Evolutionary conservation across 1,139 yeast species (phyloP).

Genomic region (Entelexis sorbosivorans): DNA sequence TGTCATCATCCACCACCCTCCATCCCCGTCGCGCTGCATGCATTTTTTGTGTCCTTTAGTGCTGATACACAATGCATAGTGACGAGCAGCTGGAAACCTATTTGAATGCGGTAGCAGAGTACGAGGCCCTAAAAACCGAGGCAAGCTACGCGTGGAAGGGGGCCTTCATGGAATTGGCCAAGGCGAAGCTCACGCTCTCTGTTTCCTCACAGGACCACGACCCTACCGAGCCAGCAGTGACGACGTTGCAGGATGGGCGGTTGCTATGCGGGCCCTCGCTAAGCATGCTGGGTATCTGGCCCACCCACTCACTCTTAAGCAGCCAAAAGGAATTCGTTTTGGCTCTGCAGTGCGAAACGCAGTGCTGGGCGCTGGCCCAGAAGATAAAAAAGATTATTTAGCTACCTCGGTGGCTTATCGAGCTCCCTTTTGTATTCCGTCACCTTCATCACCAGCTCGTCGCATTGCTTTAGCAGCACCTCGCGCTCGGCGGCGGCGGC

Average conservation of each 20-base stretch:
- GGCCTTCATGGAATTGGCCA: conserved; percentile 18
- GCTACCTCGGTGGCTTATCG: conserved; percentile 19
- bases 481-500: conserved; percentile 57
- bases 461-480: conserved; percentile 51
- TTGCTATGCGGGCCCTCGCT: not conserved
- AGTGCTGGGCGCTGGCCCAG: not conserved
- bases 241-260: not conserved
- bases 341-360: conserved; percentile 16
- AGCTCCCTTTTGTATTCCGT: conserved; percentile 41
- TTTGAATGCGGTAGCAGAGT: conserved; percentile 14
- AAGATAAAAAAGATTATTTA: conserved; percentile 30
- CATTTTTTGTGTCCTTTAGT: conserved; percentile 1
- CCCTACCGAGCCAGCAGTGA: conserved; percentile 5
- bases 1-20: too few species aligned
- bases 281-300: conserved; percentile 17
- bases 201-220: conserved; percentile 3
- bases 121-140: conserved; percentile 9
- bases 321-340: conserved; percentile 12
- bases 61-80: not conserved
- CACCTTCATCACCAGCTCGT: conserved; percentile 52
- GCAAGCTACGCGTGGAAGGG: conserved; percentile 16
- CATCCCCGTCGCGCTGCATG: not conserved
- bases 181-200: conserved; percentile 9
- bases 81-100: conserved; percentile 18
- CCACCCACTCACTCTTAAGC: conserved; percentile 8